Evolutionary conservation across 2,329 filamentous ascomycete genomes (phyloP), one percentile per base, ranked within the genome.

Genomic region (Lachnellula willkommii): DNA sequence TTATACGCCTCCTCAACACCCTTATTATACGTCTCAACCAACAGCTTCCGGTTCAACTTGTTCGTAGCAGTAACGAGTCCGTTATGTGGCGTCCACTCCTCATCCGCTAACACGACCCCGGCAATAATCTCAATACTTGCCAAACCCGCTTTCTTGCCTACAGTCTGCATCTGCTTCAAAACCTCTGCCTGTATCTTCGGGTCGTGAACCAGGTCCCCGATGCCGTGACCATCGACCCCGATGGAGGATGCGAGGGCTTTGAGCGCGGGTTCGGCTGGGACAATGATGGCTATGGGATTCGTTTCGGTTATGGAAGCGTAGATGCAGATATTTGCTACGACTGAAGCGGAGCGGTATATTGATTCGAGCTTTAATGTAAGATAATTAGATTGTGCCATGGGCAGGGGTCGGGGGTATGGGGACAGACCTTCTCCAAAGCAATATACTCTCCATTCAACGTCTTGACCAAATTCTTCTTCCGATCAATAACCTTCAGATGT

Each of bases 401-500:
- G 5, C 43, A 46, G 45, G 17, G 40, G 54, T 35, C 20, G 9
- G n/a, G 45, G 65, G 65, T 32, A 68, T 37, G 9, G 50, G 20
- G 54, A 54, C 35, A 40, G 57, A 62, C 69, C 68, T 92, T 96
- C 77, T 97, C 93, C 6, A 97, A 81, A 22, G 93, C 93, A 72
- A 97, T 95, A 74, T 97, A 97, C 78, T 97, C 93, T 63, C 93
- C 93, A 59, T 91, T 90, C 61, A 90, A 82, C 59, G 94, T 92
- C 84, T 97, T 97, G 72, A 96, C 89, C 63, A 94, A 73, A 74
- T 93, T 93, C 83, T 93, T 93, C 84, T 92, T 92, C 69, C 89
- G 87, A 73, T 93, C 89, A 67, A 93, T 90, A 70, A 93, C 84
- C 62, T 79, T 81, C 57, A 93, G 75, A 66, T 91, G 85, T 52